These are phyloP conservation scores for Boletus insuetus DNA, from an alignment of 768 basidiomycete species.

Conservation along the genomic window DNA sequence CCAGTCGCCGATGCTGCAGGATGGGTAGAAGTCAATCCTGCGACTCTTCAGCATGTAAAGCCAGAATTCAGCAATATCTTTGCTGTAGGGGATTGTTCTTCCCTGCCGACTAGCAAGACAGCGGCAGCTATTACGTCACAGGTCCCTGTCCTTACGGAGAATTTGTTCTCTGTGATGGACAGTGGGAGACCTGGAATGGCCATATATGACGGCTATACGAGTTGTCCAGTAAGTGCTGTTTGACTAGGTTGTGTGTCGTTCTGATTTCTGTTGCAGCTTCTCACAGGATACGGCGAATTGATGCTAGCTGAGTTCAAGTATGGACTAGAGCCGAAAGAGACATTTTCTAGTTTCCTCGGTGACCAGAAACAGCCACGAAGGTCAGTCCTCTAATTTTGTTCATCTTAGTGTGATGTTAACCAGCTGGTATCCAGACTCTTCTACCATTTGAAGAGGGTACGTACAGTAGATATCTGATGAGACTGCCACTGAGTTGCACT, in stretches of 20 bases:
- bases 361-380: constrained; percentile 77
- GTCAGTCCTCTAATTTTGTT: constrained; percentile 33
- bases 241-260: not conserved
- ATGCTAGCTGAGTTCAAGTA: constrained; percentile 96
- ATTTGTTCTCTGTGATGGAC: constrained; percentile 73
- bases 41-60: constrained; percentile 81
- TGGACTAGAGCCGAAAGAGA: constrained; percentile 82
- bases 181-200: constrained; percentile 69
- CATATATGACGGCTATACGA: constrained; percentile 84
- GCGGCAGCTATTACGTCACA: constrained; percentile 92
- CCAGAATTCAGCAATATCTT: constrained; percentile 81
- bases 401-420: constrained; percentile 6
- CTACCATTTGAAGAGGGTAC: constrained; percentile 85
- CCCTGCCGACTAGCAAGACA: constrained; percentile 93
- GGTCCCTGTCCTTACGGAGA: constrained; percentile 87
- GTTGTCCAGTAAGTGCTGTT: constrained; percentile 68
- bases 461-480: not conserved
- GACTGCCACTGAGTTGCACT: not conserved
- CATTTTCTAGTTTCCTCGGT: constrained; percentile 63
- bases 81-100: constrained; percentile 89
- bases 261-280: constrained; percentile 44
- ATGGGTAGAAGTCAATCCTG: constrained; percentile 85
- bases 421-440: constrained; percentile 48
- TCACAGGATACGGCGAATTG: constrained; percentile 78
- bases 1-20: constrained; percentile 78